Evolutionary conservation across 352 stramenopile species (phyloP).

Genomic region (Pythium plurisporium): DNA sequence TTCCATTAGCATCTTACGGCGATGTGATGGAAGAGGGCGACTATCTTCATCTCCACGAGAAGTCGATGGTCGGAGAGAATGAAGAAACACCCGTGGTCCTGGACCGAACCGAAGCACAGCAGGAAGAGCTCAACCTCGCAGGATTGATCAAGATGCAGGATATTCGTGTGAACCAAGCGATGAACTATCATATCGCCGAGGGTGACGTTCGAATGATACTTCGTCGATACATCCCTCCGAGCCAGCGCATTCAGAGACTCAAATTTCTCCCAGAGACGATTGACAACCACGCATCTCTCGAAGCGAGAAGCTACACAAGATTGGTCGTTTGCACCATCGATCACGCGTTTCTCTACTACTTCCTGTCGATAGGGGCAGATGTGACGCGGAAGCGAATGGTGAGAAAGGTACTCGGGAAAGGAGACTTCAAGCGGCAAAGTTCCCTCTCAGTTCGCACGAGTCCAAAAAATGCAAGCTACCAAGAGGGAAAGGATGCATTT

Average conservation of each 20-base stretch:
- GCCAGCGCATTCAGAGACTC: constrained; percentile 61
- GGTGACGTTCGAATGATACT: constrained; percentile 66
- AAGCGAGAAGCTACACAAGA: constrained; percentile 72
- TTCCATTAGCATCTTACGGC: constrained; percentile 53
- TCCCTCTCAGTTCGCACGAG: constrained; percentile 30
- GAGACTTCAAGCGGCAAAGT: constrained; percentile 34
- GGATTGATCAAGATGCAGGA: constrained; percentile 70
- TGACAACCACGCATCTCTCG: constrained; percentile 69
- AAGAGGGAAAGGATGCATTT: constrained; percentile 32
- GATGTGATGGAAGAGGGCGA: constrained; percentile 39
- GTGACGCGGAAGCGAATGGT: constrained; percentile 72
- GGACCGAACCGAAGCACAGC: constrained; percentile 61
- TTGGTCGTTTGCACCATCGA: constrained; percentile 59
- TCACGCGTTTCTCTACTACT: constrained; percentile 80
- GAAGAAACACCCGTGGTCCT: constrained; percentile 62
- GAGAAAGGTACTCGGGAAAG: constrained; percentile 64
- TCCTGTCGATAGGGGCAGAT: constrained; percentile 67
- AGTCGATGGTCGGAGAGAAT: constrained; percentile 47
- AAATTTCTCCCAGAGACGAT: constrained; percentile 81
- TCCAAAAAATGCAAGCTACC: constrained; percentile 30
- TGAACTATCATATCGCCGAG: constrained; percentile 65
- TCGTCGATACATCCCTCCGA: constrained; percentile 68
- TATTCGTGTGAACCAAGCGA: constrained; percentile 75
- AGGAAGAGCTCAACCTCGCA: constrained; percentile 70
- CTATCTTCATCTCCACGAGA: constrained; percentile 41